These are phyloP conservation scores for Trametes sp. DNA, from an alignment of 1,284 basidiomycete species.

Conservation along the genomic window DNA sequence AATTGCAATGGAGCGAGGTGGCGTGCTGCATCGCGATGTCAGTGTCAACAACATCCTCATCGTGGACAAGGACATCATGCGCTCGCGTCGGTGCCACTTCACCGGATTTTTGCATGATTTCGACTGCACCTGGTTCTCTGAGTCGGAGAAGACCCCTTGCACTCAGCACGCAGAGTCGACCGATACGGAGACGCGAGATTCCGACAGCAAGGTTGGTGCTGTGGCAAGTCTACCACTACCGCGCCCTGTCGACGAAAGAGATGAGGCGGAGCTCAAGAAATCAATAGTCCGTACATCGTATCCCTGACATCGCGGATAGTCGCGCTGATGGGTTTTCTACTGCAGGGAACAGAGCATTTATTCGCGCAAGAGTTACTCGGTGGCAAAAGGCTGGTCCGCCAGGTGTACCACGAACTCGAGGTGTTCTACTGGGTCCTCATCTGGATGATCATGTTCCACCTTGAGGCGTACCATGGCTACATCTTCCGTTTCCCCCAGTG, in stretches of 20 bases:
- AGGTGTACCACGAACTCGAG: slow-evolving; percentile 26
- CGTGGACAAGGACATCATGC: neutral
- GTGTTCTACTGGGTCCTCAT: slow-evolving; percentile 27
- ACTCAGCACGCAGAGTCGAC: too few relatives aligned
- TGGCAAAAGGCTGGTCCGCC: neutral
- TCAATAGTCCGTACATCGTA: too few relatives aligned
- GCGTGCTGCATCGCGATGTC: slow-evolving; percentile 26
- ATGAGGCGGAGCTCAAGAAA: too few relatives aligned
- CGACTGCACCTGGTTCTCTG: slow-evolving; percentile 19
- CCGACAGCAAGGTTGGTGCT: too few relatives aligned
- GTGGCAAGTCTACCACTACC: too few relatives aligned
- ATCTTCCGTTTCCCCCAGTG: neutral
- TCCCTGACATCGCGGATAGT: too few relatives aligned
- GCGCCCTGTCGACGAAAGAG: too few relatives aligned
- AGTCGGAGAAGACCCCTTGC: neutral
- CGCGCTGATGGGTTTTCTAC: too few relatives aligned
- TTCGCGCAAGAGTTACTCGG: slow-evolving; percentile 3
- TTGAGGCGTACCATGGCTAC: neutral
- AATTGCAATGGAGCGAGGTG: slow-evolving; percentile 5
- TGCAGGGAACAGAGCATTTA: slow-evolving; percentile 21
- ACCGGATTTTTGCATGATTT: slow-evolving; percentile 29
- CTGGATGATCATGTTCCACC: slow-evolving; percentile 20
- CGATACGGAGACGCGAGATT: too few relatives aligned
- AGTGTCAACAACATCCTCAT: slow-evolving; percentile 29
- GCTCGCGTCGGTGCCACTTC: neutral